Evolutionary conservation across 768 basidiomycete genomes (phyloP).

Genomic region (Paxillus involutus): DNA sequence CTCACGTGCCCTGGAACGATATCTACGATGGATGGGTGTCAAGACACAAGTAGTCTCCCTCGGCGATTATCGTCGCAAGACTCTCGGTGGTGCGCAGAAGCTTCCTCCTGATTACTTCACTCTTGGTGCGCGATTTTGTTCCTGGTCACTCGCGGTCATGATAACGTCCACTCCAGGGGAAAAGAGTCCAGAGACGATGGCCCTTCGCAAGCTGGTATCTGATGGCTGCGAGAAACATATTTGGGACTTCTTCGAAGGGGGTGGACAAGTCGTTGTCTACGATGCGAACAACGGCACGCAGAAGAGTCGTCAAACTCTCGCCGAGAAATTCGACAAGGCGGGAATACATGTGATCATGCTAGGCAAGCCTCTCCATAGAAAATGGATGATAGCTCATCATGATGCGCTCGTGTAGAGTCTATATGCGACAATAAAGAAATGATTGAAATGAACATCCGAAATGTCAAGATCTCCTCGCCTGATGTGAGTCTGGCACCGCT

Average conservation of each 20-base stretch:
- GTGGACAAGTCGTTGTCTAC: conserved; percentile 97
- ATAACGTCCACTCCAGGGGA: conserved; percentile 48
- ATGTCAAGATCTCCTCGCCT: conserved; percentile 97
- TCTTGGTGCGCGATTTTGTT: conserved; percentile 48
- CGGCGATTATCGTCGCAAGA: conserved; percentile 92
- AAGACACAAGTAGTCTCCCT: conserved; percentile 94
- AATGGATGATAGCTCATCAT: conserved; percentile 5
- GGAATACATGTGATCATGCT: conserved; percentile 94
- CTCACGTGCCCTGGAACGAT: conserved; percentile 93
- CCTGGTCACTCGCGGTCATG: background rate
- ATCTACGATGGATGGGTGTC: conserved; percentile 96
- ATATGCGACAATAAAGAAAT: conserved; percentile 90
- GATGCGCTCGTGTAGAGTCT: conserved; percentile 57
- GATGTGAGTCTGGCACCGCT: conserved; percentile 59
- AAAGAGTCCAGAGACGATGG: conserved; percentile 79
- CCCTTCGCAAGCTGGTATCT: conserved; percentile 70
- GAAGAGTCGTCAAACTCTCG: conserved; percentile 63
- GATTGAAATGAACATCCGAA: conserved; percentile 91
- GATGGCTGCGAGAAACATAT: conserved; percentile 88
- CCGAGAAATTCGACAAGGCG: conserved; percentile 80
- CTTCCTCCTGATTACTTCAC: conserved; percentile 93
- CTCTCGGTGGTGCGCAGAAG: conserved; percentile 82
- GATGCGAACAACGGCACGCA: conserved; percentile 93
- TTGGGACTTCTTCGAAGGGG: conserved; percentile 80
- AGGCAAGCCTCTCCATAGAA: conserved; percentile 46